Evolutionary conservation across 768 basidiomycete genomes (phyloP), one percentile per base, ranked within the genome.

Genomic region (Tulasnella sp.): DNA sequence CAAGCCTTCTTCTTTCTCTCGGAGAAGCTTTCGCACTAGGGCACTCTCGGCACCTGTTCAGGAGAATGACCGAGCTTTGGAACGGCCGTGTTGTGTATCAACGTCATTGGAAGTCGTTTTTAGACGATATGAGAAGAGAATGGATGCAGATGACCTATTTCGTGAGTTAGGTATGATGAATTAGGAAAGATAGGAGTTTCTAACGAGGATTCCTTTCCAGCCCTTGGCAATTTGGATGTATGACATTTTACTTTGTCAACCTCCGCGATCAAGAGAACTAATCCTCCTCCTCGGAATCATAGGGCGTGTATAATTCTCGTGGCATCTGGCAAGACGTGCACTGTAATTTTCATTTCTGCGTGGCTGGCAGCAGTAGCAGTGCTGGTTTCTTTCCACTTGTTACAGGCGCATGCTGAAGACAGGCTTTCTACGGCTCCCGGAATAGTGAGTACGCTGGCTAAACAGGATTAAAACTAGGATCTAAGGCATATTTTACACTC

Each of bases 101-200:
- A 78, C 48, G 77, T 22, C 77, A 78, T 64, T 78, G 77, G 77
- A n/a, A 78, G 37, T n/a, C 58, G 24, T 78, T 78, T 46, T 78
- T 78, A 28, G 44, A 41, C 31, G 77, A 78, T 28, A 78, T 78
- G 40, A 48, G 77, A n/a, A 44, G 34, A 42, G 77, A 78, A 18
- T 78, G 77, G 77, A 37, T 64, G n/a, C 48, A 64, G 37, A 64
- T 64, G 31, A 60, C 31, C 31, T 34, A 44, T 22, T 40, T 78
- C 28, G 77, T 78, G 40, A 41, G 77, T 64, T 5, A 37, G 5
- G 31, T 4, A 50, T 24, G n/a, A 48, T 48, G 46, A 48, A 48
- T 24, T 22, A 18, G 24, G 24, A 24, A 5, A 50, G 3, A 14
- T 9, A 22, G 6, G 20, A 42, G 44, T 6, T 46, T 46, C 50